Evolutionary conservation across 352 stramenopile genomes (phyloP), one percentile per base, ranked within the genome.

Genomic region (Pythium vanterpoolii): DNA sequence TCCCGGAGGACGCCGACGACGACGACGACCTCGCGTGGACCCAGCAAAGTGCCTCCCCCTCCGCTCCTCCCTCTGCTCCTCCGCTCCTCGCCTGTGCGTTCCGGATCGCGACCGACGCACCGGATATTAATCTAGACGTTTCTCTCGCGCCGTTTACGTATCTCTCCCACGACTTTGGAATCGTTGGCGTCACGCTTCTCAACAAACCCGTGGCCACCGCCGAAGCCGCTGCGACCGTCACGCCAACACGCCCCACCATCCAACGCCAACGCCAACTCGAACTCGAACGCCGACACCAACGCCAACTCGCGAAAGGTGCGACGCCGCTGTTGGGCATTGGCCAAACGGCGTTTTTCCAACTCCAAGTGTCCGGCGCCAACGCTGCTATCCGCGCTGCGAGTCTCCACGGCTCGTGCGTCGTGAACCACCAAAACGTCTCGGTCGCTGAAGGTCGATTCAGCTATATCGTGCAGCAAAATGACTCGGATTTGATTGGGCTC

Each of bases 381-480:
- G 40, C 56, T 8, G 11, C 38, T 0, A 26, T 40, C 30, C 63
- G 63, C 19, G 50, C 46, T n/a, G 28, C 27, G 5, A 66, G 26
- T 14, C 44, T 83, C n/a, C 44, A 21, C 0, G 74, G 74, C 0
- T 47, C 61, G 4, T 83, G 74, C 39, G 31, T 46, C 0, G 56
- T 83, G 31, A 80, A 81, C 53, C 47, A 48, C 8, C 46, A 77
- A 47, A 73, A 68, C 9, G 60, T 57, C n/a, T 56, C 38, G 1
- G 72, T 83, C 16, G 33, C 23, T 10, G 48, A n/a, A 1, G 70
- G 74, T 4, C 34, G 55, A 11, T 63, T 81, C 31, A 58, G 70
- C 42, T 83, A 83, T 48, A 60, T 64, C 9, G 74, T 83, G 23
- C 69, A 80, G 60, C 33, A 46, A n/a, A 69, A 69, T 48, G 74